Evolutionary conservation across 2,329 filamentous ascomycete species (phyloP).

Genomic region (Cryphonectria carpinicola): DNA sequence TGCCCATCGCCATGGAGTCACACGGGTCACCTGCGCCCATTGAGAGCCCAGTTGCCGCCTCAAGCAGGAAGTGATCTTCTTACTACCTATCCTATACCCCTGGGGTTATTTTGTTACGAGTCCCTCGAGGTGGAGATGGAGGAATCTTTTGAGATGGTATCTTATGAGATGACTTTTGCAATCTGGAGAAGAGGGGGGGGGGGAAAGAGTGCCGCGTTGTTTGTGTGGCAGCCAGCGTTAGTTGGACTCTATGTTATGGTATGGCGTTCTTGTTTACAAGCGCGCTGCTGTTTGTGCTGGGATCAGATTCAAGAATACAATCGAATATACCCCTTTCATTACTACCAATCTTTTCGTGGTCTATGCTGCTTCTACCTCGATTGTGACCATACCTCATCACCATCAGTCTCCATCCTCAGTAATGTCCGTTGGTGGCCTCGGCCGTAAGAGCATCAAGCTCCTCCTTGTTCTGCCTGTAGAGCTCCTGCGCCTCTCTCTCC

Average conservation of each 20-base stretch:
- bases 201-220: not conserved
- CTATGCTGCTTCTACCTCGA: not conserved
- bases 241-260: not conserved
- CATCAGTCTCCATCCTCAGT: conserved; percentile 34
- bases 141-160: not conserved
- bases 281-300: not conserved
- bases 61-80: conserved; percentile 12
- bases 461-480: conserved; percentile 75
- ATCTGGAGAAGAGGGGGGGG: too few species aligned
- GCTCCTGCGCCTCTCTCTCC: conserved; percentile 88
- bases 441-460: conserved; percentile 69
- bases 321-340: not conserved
- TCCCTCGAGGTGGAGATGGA: not conserved
- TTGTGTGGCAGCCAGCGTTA: not conserved
- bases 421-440: conserved; percentile 43
- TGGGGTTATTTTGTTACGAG: not conserved
- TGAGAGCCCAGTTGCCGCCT: conserved; percentile 13
- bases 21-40: conserved; percentile 19
- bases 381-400: not conserved
- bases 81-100: not conserved
- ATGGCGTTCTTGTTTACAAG: not conserved
- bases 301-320: not conserved
- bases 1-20: conserved; percentile 20
- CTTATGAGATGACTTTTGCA: conserved; percentile 11
- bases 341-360: not conserved